phyloP scores from a whole-genome alignment of 2,329 filamentous ascomycete genomes.

The Thielaviopsis ethacetica region DNA sequence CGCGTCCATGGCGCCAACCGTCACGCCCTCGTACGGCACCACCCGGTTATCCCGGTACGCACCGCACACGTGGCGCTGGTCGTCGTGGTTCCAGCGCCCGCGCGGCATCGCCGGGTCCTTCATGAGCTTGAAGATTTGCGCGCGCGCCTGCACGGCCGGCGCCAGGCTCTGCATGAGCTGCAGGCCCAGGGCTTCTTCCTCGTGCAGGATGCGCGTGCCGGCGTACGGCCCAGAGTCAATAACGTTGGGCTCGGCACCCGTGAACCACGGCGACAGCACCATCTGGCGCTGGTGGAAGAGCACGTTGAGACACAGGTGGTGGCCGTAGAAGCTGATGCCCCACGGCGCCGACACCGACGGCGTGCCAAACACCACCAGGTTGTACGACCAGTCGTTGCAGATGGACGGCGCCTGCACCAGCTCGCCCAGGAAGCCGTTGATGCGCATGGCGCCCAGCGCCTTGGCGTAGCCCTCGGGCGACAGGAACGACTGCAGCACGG shows the following conservation, averaged over 20 bases:
- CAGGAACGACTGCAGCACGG: constrained; percentile 39
- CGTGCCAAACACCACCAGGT: constrained; percentile 53
- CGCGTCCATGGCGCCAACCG: constrained; percentile 30
- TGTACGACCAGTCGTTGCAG: constrained; percentile 63
- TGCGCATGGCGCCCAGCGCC: constrained; percentile 51
- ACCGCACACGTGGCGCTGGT: constrained; percentile 63
- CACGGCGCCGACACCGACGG: constrained; percentile 43
- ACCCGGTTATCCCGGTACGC: constrained; percentile 64
- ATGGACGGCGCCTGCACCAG: constrained; percentile 44
- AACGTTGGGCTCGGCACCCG: constrained; percentile 62
- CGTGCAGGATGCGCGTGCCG: constrained; percentile 49
- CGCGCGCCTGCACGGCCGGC: constrained; percentile 26
- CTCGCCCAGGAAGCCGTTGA: constrained; percentile 60
- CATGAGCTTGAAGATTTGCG: constrained; percentile 42
- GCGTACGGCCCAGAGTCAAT: constrained; percentile 48
- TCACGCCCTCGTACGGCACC: constrained; percentile 56
- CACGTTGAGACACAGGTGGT: constrained; percentile 59
- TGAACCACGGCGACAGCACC: constrained; percentile 58
- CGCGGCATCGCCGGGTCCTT: constrained; percentile 48
- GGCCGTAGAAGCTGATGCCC: constrained; percentile 63
- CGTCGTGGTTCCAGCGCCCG: constrained; percentile 64
- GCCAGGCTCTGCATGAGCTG: constrained; percentile 50
- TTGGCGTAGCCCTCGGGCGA: constrained; percentile 58
- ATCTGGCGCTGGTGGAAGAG: constrained; percentile 51
- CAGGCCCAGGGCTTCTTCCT: constrained; percentile 49